Percentiles rank a stretch among this genome's conserved stretches.
phyloP scores from a whole-genome alignment of 768 basidiomycete genomes.

The Suillus sp. region DNA sequence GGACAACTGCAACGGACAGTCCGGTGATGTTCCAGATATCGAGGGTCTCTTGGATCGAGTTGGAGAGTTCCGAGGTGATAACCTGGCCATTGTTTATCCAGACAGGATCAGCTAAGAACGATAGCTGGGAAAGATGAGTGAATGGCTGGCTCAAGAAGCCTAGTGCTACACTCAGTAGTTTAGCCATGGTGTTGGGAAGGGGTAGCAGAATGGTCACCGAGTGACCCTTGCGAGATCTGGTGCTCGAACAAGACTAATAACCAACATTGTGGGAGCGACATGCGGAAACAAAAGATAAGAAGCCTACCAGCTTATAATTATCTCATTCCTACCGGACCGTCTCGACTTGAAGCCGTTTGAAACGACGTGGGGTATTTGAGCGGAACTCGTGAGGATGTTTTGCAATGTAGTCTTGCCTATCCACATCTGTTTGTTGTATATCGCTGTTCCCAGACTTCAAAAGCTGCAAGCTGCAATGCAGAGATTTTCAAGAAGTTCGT shows the following conservation, averaged over 20 bases:
- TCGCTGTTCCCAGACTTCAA: not conserved
- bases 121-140: not conserved
- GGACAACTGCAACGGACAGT: constrained; percentile 32
- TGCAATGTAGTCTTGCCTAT: not conserved
- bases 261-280: not conserved
- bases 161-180: not conserved
- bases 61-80: constrained; percentile 24
- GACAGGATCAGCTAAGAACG: not conserved
- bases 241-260: not conserved
- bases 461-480: not conserved
- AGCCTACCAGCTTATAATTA: not conserved
- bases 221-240: not conserved
- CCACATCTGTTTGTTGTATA: not conserved
- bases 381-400: not conserved
- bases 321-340: not conserved
- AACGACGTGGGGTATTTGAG: not conserved
- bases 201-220: not conserved
- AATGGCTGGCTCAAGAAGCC: constrained; percentile 9
- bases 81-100: constrained; percentile 1
- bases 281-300: not conserved
- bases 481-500: not conserved
- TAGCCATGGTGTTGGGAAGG: not conserved
- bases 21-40: constrained; percentile 31
- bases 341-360: not conserved
- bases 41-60: constrained; percentile 23